Percentiles rank a stretch among this genome's conserved stretches.
Evolutionary conservation across 768 basidiomycete genomes (phyloP).

Genomic region (Lentinula edodes): DNA sequence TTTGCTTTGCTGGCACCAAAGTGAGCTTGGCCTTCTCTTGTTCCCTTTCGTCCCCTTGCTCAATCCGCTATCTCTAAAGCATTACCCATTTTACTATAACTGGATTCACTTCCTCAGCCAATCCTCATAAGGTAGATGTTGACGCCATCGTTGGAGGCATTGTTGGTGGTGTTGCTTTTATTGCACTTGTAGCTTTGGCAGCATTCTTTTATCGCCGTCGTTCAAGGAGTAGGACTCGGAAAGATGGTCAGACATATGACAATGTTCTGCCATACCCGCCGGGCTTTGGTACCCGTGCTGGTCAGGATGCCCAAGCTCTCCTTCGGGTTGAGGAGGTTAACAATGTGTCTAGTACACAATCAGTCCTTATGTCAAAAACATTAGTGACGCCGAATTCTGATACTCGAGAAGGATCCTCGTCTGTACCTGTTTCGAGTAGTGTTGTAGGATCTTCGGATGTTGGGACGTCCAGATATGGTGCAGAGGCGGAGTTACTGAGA

Average conservation of each 20-base stretch:
- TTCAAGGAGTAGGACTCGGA: background rate
- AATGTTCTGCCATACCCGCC: background rate
- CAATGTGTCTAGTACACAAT: background rate
- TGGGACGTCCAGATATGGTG: background rate
- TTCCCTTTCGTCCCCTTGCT: background rate
- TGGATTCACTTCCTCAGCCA: background rate
- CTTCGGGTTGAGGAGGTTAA: background rate
- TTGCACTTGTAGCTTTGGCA: conserved; percentile 4
- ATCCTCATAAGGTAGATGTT: background rate
- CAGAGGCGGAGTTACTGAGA: background rate
- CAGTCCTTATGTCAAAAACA: background rate
- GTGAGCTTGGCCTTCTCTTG: conserved; percentile 10
- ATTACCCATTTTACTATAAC: background rate
- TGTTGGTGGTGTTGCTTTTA: conserved; percentile 1
- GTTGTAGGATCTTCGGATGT: background rate
- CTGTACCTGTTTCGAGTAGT: too few relatives aligned
- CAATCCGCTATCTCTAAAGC: background rate
- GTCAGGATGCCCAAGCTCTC: background rate
- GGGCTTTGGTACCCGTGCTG: background rate
- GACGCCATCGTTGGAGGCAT: conserved; percentile 13
- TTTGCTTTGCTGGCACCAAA: conserved; percentile 10
- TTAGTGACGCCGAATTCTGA: too few relatives aligned
- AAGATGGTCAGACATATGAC: background rate
- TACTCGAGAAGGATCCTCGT: background rate
- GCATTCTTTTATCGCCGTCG: conserved; percentile 10